Conservation (phyloP, 169 alveolate species). For the Pseudocohnilembus persalinus region DNA sequence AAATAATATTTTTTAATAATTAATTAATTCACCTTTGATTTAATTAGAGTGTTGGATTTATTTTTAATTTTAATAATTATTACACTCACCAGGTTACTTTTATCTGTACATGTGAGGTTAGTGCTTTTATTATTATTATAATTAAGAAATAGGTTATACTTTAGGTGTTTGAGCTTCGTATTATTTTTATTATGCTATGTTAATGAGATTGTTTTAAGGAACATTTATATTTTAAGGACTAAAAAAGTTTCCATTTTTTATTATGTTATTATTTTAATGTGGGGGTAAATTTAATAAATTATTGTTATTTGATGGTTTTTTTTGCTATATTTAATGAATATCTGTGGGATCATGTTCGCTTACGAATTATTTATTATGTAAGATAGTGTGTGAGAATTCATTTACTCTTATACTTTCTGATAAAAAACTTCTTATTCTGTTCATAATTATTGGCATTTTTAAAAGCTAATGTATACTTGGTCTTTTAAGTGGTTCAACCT, state of each 20-base stretch:
- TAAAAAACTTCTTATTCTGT: constrained; percentile 69
- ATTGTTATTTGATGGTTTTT: not conserved
- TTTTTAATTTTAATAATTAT: no score
- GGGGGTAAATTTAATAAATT: not conserved
- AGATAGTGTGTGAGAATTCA: constrained; percentile 76
- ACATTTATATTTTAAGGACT: not conserved
- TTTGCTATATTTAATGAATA: not conserved
- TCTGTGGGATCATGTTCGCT: not conserved
- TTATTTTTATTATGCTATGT: not conserved
- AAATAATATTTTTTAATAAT: no score
- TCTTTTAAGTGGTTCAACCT: constrained; percentile 60
- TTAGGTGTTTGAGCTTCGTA: not conserved
- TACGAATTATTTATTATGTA: constrained; percentile 54
- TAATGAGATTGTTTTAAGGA: not conserved
- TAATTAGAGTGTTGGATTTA: not conserved
- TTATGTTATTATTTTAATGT: not conserved
- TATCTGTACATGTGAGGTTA: no score
- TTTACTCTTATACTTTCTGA: constrained; percentile 53
- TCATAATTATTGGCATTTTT: constrained; percentile 58
- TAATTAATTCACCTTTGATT: no score
- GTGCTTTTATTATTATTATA: not conserved
- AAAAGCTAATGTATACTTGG: constrained; percentile 74
- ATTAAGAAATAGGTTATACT: not conserved
- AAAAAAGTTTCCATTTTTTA: not conserved
- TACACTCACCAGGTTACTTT: no score